Evolutionary conservation across 805 yeast genomes (phyloP).

Genomic region (Barnettozyma salicaria): DNA sequence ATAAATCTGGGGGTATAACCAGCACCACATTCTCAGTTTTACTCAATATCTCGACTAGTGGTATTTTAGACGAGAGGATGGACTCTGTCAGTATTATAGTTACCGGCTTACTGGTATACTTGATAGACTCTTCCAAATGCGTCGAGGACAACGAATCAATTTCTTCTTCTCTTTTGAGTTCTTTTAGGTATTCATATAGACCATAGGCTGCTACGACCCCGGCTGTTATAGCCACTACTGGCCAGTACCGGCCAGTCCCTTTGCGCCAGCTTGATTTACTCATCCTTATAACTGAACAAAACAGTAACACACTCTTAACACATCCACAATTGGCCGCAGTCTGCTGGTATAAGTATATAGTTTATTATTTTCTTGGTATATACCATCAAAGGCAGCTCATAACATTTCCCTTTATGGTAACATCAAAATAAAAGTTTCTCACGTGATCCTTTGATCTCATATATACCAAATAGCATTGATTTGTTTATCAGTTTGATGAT

Average conservation of each 20-base stretch:
- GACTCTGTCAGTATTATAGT: slow-evolving; percentile 25
- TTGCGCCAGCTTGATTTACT: too few species aligned
- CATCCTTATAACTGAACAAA: too few species aligned
- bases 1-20: slow-evolving; percentile 30
- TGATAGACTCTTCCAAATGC: slow-evolving; percentile 8
- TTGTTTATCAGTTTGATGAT: too few species aligned
- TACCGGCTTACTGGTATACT: slow-evolving; percentile 21
- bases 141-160: slow-evolving; percentile 1
- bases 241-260: slow-evolving; percentile 10
- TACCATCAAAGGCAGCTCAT: slow-evolving; percentile 1
- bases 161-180: slow-evolving; percentile 1
- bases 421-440: too few species aligned
- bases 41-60: slow-evolving; percentile 21
- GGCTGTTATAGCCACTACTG: slow-evolving; percentile 9
- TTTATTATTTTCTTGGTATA: too few species aligned
- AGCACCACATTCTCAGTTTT: slow-evolving; percentile 29
- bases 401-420: slow-evolving; percentile 1
- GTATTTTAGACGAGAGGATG: slow-evolving; percentile 22
- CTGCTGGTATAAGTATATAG: too few species aligned
- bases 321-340: too few species aligned
- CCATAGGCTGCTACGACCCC: slow-evolving; percentile 12
- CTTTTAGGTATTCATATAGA: slow-evolving; percentile 10
- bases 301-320: too few species aligned
- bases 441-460: not conserved
- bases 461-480: not conserved